Evolutionary conservation across 768 basidiomycete species (phyloP).

Genomic region (Mycena capillaripes): DNA sequence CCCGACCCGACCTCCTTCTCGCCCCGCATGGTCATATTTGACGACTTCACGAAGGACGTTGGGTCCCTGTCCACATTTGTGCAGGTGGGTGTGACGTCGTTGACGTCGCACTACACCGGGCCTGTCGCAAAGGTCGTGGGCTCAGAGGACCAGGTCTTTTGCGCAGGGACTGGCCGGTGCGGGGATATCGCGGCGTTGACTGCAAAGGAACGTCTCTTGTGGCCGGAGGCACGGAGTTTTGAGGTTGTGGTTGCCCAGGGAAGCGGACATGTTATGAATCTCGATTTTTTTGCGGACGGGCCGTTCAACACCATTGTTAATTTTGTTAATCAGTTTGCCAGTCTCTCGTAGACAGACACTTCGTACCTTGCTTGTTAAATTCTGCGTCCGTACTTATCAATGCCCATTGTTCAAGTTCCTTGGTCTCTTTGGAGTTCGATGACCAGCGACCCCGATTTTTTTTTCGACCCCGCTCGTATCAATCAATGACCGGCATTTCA

Average conservation of each 20-base stretch:
- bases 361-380: too few relatives aligned
- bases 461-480: too few relatives aligned
- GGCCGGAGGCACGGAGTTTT: too few relatives aligned
- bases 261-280: slow-evolving; percentile 12
- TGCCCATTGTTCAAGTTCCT: too few relatives aligned
- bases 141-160: slow-evolving; percentile 1
- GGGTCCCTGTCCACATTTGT: too few relatives aligned
- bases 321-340: slow-evolving; percentile 10
- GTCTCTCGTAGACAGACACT: too few relatives aligned
- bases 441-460: too few relatives aligned
- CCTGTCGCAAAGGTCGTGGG: slow-evolving; percentile 1
- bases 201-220: slow-evolving; percentile 1
- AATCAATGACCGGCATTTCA: too few relatives aligned
- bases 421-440: too few relatives aligned
- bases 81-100: neutral
- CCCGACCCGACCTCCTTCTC: neutral
- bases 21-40: slow-evolving; percentile 2
- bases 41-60: neutral
- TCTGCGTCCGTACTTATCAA: too few relatives aligned
- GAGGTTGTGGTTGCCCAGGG: slow-evolving; percentile 3
- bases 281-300: slow-evolving; percentile 17
- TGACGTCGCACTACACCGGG: slow-evolving; percentile 1
- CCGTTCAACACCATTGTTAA: neutral
- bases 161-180: neutral
- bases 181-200: slow-evolving; percentile 13